A percentile compares a stretch with the other conserved stretches of the same genome.
phyloP scores from a whole-genome alignment of 2,329 filamentous ascomycete species.

The Ophiostoma sp. region DNA sequence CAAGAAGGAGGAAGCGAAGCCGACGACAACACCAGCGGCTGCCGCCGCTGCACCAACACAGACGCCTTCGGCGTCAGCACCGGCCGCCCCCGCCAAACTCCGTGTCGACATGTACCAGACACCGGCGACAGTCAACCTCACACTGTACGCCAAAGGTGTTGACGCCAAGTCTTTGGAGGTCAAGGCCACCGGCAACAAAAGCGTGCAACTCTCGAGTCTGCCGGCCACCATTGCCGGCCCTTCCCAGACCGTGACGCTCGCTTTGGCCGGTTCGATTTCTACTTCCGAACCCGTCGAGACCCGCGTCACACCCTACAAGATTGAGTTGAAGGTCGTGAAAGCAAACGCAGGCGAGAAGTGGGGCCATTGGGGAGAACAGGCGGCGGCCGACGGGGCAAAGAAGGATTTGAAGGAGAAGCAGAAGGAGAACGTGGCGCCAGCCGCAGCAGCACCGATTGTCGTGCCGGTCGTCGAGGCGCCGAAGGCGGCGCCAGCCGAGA shows the following conservation, averaged over 20 bases:
- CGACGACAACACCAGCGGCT: not conserved
- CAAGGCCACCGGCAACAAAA: conserved; percentile 4
- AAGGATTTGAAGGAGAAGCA: conserved; percentile 31
- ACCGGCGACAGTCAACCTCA: conserved; percentile 39
- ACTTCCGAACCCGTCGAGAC: conserved; percentile 31
- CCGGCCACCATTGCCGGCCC: conserved; percentile 30
- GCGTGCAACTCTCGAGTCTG: conserved; percentile 28
- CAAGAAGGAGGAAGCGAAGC: not conserved
- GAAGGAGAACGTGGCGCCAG: not conserved
- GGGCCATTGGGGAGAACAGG: conserved; percentile 37
- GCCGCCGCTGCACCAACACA: not conserved
- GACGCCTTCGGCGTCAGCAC: conserved; percentile 20
- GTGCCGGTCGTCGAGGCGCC: not conserved
- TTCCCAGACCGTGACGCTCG: conserved; percentile 29
- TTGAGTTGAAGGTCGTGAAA: conserved; percentile 39
- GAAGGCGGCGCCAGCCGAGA: not conserved
- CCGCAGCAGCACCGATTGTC: not conserved
- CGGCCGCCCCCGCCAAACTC: conserved; percentile 36
- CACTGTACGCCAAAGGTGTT: conserved; percentile 44
- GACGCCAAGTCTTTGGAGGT: conserved; percentile 32
- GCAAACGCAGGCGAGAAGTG: conserved; percentile 35
- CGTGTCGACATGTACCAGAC: conserved; percentile 47
- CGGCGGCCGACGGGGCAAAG: not conserved
- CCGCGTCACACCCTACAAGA: conserved; percentile 37
- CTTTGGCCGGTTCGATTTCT: conserved; percentile 34